Base-by-base conservation (phyloP, 371 early-diverging fungal genomes). In the Syncephalastrum racemosum region DNA sequence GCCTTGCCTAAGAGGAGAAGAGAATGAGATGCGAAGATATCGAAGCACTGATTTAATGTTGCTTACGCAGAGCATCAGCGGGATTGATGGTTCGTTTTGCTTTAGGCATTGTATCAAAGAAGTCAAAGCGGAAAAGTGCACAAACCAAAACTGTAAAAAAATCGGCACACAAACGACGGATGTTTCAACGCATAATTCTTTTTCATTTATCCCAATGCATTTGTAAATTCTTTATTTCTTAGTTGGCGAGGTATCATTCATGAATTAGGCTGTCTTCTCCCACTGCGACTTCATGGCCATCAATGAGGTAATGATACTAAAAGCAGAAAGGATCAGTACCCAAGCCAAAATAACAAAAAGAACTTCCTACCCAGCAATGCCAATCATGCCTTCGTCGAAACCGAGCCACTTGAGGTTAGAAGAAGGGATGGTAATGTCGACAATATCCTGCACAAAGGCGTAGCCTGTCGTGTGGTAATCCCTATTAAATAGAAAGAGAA, bases 381-480 rank as follows among this genome's bases (percentile, higher is more conserved):
- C 88, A 51, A 87, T 66, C n/a, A 77, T 48, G n/a, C 86, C 88
- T 47, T 84, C 83, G 47, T 81, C 77, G 47, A 79, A 60, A 46
- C 67, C 58, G 42, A 85, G 45, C 68, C 74, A 81, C 10, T 74
- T 79, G 50, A 86, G 70, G 18, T 72, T 67, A n/a, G 74, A 69
- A 23, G 75, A 61, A 20, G 88, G 88, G 46, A 87, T 80, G 27
- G 76, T 54, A 50, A 84, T 71, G 51, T 87, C 88, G 53, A 87
- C 64, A 27, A 69, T 51, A 54, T 87, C 85, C 59, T 80, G 83
- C n/a, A 78, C 47, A 20, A 87, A 60, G 49, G 82, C 80, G 57
- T 71, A 76, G 27, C 60, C 64, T 49, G 66, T 60, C 52, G 46
- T 66, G 50, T 20, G 42, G 58, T 59, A 64, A 50, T 81, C 80